phyloP scores from a whole-genome alignment of 2,329 filamentous ascomycete genomes.

The Ascocoryne sarcoides region DNA sequence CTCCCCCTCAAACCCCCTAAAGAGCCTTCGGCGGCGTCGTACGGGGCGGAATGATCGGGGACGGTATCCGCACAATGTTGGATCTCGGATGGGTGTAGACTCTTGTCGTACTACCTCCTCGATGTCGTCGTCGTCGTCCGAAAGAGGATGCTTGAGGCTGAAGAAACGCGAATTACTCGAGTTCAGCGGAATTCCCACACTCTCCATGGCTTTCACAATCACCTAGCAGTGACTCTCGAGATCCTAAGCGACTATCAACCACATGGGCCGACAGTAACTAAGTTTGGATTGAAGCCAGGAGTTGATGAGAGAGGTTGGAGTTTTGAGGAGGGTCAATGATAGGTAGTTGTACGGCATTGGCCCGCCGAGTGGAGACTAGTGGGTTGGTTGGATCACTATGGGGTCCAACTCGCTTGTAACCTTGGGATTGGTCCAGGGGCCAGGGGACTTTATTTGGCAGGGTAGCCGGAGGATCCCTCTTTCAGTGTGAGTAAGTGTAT shows the following conservation, averaged over 20 bases:
- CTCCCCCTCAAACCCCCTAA: conserved; percentile 9
- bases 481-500: no score
- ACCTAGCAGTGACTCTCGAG: not conserved
- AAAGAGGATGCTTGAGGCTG: no score
- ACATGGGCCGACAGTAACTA: not conserved
- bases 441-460: no score
- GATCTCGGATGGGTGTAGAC: not conserved
- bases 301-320: not conserved
- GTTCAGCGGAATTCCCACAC: no score
- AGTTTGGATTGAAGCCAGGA: not conserved
- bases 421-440: not conserved
- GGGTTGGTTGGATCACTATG: no score
- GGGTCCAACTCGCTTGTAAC: not conserved
- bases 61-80: conserved; percentile 3
- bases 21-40: conserved; percentile 12
- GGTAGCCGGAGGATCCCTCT: no score
- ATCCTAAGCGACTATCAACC: not conserved
- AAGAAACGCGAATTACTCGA: no score
- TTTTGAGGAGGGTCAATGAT: not conserved
- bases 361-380: no score
- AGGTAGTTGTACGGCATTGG: not conserved
- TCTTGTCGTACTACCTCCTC: not conserved
- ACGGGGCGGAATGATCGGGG: conserved; percentile 12
- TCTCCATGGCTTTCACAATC: not conserved
- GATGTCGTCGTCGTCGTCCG: not conserved